Evolutionary conservation across 1,284 basidiomycete genomes (phyloP).

Genomic region (Gomphus bonarii): DNA sequence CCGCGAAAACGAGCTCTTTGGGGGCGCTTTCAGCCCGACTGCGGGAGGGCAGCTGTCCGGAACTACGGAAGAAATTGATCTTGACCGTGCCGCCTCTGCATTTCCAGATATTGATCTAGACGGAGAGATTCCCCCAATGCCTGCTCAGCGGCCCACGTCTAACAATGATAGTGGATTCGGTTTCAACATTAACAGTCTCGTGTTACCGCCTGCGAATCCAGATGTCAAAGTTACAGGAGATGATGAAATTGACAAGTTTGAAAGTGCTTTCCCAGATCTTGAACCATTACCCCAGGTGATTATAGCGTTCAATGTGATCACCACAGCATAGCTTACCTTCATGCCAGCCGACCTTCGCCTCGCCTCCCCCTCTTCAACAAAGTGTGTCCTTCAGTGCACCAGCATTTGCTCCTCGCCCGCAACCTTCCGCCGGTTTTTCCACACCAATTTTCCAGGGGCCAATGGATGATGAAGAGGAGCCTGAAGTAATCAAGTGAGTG

Average conservation of each 20-base stretch:
- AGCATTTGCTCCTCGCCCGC: constrained; percentile 64
- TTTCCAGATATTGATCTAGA: constrained; percentile 78
- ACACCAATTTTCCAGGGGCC: constrained; percentile 65
- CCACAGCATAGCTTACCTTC: not conserved
- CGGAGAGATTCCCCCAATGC: constrained; percentile 40
- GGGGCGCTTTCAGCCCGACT: constrained; percentile 22
- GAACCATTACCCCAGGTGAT: constrained; percentile 40
- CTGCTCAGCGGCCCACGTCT: constrained; percentile 20
- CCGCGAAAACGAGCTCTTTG: constrained; percentile 23
- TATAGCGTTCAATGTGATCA: constrained; percentile 9
- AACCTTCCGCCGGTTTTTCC: constrained; percentile 53
- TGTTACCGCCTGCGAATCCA: constrained; percentile 33
- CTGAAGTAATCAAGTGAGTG: constrained; percentile 75
- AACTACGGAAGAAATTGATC: constrained; percentile 53
- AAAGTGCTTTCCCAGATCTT: constrained; percentile 86
- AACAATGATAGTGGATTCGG: constrained; percentile 21
- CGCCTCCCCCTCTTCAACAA: constrained; percentile 23
- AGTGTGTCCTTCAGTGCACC: constrained; percentile 35
- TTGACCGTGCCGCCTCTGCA: constrained; percentile 68
- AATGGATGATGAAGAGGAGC: constrained; percentile 68
- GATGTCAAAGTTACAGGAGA: constrained; percentile 77
- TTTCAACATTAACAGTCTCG: constrained; percentile 62
- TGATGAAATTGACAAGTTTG: constrained; percentile 76
- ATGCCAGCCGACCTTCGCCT: not conserved
- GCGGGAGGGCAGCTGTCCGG: constrained; percentile 18